Conservation (phyloP, 2,329 filamentous ascomycete species). For the Ilyonectria destructans region DNA sequence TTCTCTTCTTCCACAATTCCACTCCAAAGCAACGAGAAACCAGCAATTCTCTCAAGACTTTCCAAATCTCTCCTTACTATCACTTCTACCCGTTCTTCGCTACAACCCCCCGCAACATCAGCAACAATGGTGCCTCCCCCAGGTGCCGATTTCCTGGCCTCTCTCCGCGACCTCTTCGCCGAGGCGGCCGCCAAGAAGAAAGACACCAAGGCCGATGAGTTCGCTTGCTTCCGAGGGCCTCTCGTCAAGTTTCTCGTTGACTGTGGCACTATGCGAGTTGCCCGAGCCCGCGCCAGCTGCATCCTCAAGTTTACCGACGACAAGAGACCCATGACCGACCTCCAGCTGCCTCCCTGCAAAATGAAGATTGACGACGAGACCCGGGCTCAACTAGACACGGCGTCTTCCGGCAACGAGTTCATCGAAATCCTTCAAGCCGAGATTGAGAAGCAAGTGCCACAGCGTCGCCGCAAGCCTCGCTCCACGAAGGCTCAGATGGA, state of each 20-base stretch:
- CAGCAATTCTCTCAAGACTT: not conserved
- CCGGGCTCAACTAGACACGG: constrained; percentile 21
- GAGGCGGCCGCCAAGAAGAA: constrained; percentile 35
- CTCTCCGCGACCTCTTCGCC: constrained; percentile 38
- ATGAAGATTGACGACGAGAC: constrained; percentile 28
- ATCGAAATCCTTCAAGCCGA: constrained; percentile 27
- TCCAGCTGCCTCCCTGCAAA: constrained; percentile 30
- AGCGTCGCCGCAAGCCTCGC: constrained; percentile 18
- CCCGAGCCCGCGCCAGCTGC: constrained; percentile 36
- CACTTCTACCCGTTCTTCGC: not conserved
- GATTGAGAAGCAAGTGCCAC: constrained; percentile 35
- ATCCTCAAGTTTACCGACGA: constrained; percentile 43
- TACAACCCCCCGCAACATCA: not conserved
- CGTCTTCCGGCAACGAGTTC: constrained; percentile 31
- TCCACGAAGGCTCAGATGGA: not conserved
- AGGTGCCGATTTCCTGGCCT: constrained; percentile 36
- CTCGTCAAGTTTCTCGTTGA: constrained; percentile 36
- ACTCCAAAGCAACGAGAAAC: not conserved
- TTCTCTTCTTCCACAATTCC: not conserved
- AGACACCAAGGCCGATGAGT: constrained; percentile 29
- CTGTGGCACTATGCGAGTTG: constrained; percentile 28
- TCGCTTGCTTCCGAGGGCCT: constrained; percentile 27
- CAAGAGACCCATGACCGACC: constrained; percentile 20
- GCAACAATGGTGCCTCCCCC: not conserved
- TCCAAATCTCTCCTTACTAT: not conserved